A percentile compares a stretch with the other conserved stretches of the same genome.
These are phyloP conservation scores for Penicillium dipodomyicola DNA, from an alignment of 495 filamentous ascomycete species.

Conservation along the genomic window DNA sequence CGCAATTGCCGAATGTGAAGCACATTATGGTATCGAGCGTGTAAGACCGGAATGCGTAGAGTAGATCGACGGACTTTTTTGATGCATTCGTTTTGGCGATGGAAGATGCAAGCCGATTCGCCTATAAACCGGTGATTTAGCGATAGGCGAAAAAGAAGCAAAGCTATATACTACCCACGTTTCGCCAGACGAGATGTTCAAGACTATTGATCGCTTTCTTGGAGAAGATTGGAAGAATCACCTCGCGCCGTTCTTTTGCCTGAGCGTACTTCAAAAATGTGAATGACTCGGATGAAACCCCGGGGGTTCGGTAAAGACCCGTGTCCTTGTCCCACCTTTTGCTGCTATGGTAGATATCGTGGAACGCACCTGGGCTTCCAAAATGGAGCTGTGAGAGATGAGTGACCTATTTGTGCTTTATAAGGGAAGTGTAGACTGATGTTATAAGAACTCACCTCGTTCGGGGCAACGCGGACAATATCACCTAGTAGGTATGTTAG, in stretches of 20 bases:
- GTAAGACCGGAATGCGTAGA: constrained; percentile 8
- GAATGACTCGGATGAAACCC: constrained; percentile 3
- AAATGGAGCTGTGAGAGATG: constrained; percentile 3
- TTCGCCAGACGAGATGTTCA: constrained; percentile 11
- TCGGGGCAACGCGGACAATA: constrained; percentile 8
- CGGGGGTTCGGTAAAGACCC: constrained; percentile 8
- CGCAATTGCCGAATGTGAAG: constrained; percentile 8
- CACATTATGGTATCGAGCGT: constrained; percentile 11
- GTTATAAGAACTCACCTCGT: not conserved
- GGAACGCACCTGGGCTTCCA: constrained; percentile 7
- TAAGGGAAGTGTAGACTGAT: not conserved
- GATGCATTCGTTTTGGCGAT: constrained; percentile 5
- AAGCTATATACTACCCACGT: not conserved
- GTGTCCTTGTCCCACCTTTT: constrained; percentile 9
- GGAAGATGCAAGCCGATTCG: constrained; percentile 3
- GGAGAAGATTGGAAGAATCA: constrained; percentile 9
- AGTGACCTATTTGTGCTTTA: not conserved
- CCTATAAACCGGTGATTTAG: not conserved
- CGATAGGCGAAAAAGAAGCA: not conserved
- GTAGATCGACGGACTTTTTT: constrained; percentile 2
- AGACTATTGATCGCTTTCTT: constrained; percentile 7
- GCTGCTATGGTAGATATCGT: constrained; percentile 10
- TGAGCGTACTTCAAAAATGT: constrained; percentile 8
- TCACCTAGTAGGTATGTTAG: constrained; percentile 1
- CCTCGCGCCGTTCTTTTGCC: constrained; percentile 7